Evolutionary conservation across 768 basidiomycete genomes (phyloP), one percentile per base, ranked within the genome.

Genomic region (Trametes villosa): DNA sequence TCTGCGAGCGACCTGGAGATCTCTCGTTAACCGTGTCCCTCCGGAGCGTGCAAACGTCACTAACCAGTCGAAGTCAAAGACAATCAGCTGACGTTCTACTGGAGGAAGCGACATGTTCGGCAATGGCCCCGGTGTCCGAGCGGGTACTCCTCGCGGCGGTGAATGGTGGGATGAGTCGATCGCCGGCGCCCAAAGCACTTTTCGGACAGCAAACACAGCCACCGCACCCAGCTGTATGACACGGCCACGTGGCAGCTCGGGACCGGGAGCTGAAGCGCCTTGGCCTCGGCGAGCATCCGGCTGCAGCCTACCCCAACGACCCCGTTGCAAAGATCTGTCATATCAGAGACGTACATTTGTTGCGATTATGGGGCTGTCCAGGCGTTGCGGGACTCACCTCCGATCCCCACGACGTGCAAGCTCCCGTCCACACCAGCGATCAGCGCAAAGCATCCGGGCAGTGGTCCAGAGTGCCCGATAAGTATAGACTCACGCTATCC

Each of bases 21-120:
- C 2, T n/a, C 38, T 2, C 54, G 36, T 30, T 27, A 42, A 31
- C 36, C 2, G 11, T 20, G 18, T n/a, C 22, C n/a, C 7, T 24
- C 29, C 20, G 26, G 13, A 41, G 4, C 11, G 20, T 12, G 26
- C 38, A 29, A 12, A 8, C 5, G 9, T 9, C 7, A 69, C 72
- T 65, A 64, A 90, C 96, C 96, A 98, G 82, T 99, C 96, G 77
- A 98, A 99, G 74, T 99, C 96, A 67, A 91, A 98, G 15, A 98
- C 87, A 59, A 98, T 79, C 51, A 98, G 87, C 69, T 95, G 92
- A 62, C 78, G 81, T 36, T 72, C 69, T 52, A 71, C 64, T 18
- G 63, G 55, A 36, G 66, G 64, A 30, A 70, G 59, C 70, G 56
- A 49, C 56, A 49, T 57, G 13, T 48, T 40, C 24, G 7, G 27